A percentile compares a stretch with the other conserved stretches of the same genome.
phyloP scores from a whole-genome alignment of 1,284 basidiomycete genomes.

The Apiotrichum sp. region DNA sequence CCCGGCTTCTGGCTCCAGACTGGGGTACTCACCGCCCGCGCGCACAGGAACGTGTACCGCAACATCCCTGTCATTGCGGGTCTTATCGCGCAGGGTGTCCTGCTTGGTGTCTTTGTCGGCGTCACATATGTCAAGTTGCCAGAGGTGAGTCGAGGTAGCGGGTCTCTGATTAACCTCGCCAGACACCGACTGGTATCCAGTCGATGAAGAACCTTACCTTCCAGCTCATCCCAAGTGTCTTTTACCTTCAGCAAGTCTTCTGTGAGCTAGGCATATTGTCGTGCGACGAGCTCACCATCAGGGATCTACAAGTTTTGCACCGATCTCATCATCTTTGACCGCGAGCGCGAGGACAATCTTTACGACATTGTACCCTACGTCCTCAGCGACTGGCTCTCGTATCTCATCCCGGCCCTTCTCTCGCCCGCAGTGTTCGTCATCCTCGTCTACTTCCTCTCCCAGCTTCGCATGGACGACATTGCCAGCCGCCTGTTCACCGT shows the following conservation, averaged over 20 bases:
- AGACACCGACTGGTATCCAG: constrained; percentile 48
- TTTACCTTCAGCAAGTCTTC: constrained; percentile 43
- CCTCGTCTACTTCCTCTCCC: constrained; percentile 45
- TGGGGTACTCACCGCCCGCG: constrained; percentile 34
- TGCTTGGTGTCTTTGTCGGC: constrained; percentile 37
- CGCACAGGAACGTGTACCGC: constrained; percentile 43
- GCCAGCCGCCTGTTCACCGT: constrained; percentile 46
- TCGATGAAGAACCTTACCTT: constrained; percentile 45
- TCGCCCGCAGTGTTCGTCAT: constrained; percentile 43
- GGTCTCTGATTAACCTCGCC: neutral
- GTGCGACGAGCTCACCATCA: neutral
- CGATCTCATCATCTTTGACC: constrained; percentile 51
- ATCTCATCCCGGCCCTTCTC: constrained; percentile 40
- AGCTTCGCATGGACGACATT: constrained; percentile 43
- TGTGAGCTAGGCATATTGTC: constrained; percentile 9
- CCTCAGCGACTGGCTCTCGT: constrained; percentile 43
- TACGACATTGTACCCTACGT: constrained; percentile 47
- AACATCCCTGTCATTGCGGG: constrained; percentile 41
- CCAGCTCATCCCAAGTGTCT: constrained; percentile 42
- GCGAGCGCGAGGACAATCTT: constrained; percentile 46
- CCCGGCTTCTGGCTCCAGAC: constrained; percentile 41
- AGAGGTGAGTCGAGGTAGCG: constrained; percentile 12
- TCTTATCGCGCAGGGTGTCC: constrained; percentile 38
- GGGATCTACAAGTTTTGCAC: constrained; percentile 44
- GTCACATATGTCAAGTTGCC: constrained; percentile 27